A percentile compares a stretch with the other conserved stretches of the same genome.
phyloP scores from a whole-genome alignment of 1,284 basidiomycete genomes.

The Taiwanofungus camphoratus region DNA sequence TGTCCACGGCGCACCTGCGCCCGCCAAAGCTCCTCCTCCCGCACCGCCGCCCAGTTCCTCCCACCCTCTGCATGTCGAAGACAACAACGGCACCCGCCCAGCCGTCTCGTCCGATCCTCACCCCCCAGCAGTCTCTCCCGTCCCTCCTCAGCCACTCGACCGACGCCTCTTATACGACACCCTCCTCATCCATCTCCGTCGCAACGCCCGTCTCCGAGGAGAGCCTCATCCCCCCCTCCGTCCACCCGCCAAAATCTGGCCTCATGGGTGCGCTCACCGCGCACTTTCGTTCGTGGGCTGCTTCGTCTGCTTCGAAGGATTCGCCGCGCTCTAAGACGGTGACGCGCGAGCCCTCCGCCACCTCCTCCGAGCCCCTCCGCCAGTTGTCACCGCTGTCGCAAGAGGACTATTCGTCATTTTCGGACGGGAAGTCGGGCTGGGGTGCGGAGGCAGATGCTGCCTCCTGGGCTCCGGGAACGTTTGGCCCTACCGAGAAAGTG shows the following conservation, averaged over 20 bases:
- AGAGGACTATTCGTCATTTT: not conserved
- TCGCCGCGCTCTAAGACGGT: conserved; percentile 16
- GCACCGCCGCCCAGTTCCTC: conserved; percentile 34
- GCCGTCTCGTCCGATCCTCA: conserved; percentile 28
- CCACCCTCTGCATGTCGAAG: conserved; percentile 41
- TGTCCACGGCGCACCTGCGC: conserved; percentile 22
- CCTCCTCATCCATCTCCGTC: conserved; percentile 25
- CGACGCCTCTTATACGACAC: conserved; percentile 25
- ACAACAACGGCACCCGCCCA: conserved; percentile 25
- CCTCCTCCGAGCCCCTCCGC: not conserved
- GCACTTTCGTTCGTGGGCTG: conserved; percentile 20
- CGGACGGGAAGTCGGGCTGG: not conserved
- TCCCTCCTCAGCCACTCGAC: conserved; percentile 23
- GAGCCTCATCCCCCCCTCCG: conserved; percentile 12
- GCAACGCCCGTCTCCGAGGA: conserved; percentile 24
- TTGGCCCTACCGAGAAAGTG: conserved; percentile 12
- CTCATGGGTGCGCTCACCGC: conserved; percentile 19
- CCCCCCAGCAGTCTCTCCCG: conserved; percentile 24
- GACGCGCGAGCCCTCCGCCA: conserved; percentile 10
- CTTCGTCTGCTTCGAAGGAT: conserved; percentile 14
- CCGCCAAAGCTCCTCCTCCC: conserved; percentile 38
- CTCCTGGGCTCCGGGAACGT: not conserved
- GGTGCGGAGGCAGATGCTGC: not conserved
- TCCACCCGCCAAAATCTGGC: conserved; percentile 12
- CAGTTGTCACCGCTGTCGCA: not conserved